A percentile compares a stretch with the other conserved stretches of the same genome.
phyloP scores from a whole-genome alignment of 2,329 filamentous ascomycete genomes.

The Aspergillus nomiae region DNA sequence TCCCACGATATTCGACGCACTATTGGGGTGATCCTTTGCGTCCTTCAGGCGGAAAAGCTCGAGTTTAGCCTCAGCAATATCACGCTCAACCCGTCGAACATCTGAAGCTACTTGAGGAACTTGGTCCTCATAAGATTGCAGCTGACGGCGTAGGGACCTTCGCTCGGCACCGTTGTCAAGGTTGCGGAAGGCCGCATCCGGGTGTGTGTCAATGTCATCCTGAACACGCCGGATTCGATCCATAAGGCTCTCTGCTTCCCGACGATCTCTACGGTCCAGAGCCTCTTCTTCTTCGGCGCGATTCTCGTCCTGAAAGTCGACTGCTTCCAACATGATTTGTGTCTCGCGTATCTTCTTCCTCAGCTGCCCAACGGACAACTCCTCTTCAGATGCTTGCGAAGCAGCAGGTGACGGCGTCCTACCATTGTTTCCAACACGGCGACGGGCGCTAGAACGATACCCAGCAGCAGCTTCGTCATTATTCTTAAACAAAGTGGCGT shows the following conservation, averaged over 20 bases:
- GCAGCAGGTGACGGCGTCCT: conserved; percentile 79
- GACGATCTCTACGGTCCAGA: conserved; percentile 84
- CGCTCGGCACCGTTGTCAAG: conserved; percentile 87
- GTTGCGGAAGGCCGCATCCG: conserved; percentile 69
- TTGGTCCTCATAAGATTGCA: conserved; percentile 85
- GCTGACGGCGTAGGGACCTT: conserved; percentile 80
- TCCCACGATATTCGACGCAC: conserved; percentile 78
- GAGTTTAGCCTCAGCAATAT: conserved; percentile 85
- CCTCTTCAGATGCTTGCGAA: conserved; percentile 69
- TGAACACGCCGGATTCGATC: conserved; percentile 87
- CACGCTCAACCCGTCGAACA: conserved; percentile 85
- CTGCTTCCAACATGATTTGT: conserved; percentile 89
- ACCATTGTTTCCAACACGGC: conserved; percentile 70
- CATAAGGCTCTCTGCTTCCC: conserved; percentile 92
- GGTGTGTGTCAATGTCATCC: conserved; percentile 91
- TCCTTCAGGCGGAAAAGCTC: conserved; percentile 94
- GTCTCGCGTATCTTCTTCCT: conserved; percentile 93
- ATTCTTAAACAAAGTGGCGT: conserved; percentile 95
- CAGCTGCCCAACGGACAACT: conserved; percentile 81
- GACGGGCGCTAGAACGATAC: conserved; percentile 90
- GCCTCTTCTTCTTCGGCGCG: conserved; percentile 87
- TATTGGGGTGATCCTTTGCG: conserved; percentile 85
- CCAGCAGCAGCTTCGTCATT: conserved; percentile 83
- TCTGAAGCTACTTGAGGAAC: conserved; percentile 90
- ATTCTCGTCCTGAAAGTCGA: conserved; percentile 94